These are phyloP conservation scores for Psidium friedrichsthalianum DNA, from an alignment of 345 rosid species.

Conservation along the genomic window DNA sequence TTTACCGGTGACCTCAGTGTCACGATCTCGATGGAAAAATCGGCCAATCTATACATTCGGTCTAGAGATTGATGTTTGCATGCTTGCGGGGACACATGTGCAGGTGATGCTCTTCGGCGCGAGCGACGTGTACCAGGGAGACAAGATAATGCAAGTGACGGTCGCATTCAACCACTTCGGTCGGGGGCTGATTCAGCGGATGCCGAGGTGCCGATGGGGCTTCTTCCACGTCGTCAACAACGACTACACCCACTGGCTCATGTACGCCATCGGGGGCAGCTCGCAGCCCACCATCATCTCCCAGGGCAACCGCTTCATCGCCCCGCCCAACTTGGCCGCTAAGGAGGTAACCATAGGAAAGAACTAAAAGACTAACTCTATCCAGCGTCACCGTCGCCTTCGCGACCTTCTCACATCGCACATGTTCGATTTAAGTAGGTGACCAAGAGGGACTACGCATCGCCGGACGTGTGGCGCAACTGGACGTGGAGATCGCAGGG, in stretches of 20 bases:
- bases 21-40: not conserved
- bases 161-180: constrained; percentile 58
- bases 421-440: constrained; percentile 14
- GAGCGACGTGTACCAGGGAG: constrained; percentile 12
- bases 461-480: constrained; percentile 27
- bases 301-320: constrained; percentile 50
- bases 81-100: not conserved
- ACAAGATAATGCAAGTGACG: constrained; percentile 38
- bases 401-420: not conserved
- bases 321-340: constrained; percentile 14
- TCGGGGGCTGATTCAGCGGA: constrained; percentile 35
- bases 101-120: constrained; percentile 42
- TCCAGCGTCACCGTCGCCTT: not conserved
- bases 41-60: not conserved
- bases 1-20: not conserved
- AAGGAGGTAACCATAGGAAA: constrained; percentile 33
- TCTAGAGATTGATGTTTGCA: not conserved
- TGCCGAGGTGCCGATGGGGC: constrained; percentile 45
- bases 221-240: constrained; percentile 52
- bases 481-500: constrained; percentile 74
- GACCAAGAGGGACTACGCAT: constrained; percentile 46
- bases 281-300: constrained; percentile 32
- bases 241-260: constrained; percentile 47
- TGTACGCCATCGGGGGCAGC: constrained; percentile 60
- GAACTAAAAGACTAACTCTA: not conserved